Conservation (phyloP, 2,329 filamentous ascomycete genomes). For the Leptographium radiaticola region DNA sequence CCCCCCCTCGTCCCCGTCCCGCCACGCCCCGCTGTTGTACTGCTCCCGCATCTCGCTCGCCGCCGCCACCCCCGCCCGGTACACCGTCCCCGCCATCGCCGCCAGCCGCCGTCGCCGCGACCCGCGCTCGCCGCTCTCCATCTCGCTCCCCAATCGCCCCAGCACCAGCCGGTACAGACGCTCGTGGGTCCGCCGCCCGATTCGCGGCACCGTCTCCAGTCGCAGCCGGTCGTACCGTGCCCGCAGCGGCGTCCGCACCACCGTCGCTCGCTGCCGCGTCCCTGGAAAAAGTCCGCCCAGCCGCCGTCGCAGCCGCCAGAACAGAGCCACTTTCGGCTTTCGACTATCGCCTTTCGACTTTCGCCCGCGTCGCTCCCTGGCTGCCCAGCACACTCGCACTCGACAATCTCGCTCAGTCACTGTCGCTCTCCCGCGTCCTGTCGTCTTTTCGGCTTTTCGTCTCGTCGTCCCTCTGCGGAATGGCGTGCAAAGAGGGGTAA, state of each 20-base stretch:
- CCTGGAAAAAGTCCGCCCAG: background rate
- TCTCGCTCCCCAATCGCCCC: slow-evolving; percentile 39
- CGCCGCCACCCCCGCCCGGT: slow-evolving; percentile 41
- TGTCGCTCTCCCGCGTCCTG: no score
- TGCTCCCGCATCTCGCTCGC: slow-evolving; percentile 47
- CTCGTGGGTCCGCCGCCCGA: slow-evolving; percentile 60
- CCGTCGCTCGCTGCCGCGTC: background rate
- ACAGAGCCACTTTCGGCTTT: background rate
- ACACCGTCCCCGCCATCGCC: slow-evolving; percentile 43
- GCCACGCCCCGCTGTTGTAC: slow-evolving; percentile 34
- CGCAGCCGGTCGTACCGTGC: slow-evolving; percentile 57
- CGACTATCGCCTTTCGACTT: no score
- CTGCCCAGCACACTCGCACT: no score
- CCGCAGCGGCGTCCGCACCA: slow-evolving; percentile 32
- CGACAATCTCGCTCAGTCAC: no score
- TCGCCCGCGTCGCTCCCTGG: no score
- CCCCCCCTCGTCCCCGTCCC: slow-evolving; percentile 19
- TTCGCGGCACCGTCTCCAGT: slow-evolving; percentile 58
- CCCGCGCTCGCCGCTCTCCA: slow-evolving; percentile 39
- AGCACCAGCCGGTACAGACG: slow-evolving; percentile 62
- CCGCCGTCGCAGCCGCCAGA: background rate
- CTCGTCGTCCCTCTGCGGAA: no score
- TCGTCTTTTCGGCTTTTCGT: no score
- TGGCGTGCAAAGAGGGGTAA: no score
- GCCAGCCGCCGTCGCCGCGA: slow-evolving; percentile 68